Percentiles rank a stretch among this genome's conserved stretches.
These are phyloP conservation scores for Fistulina hepatica DNA, from an alignment of 1,284 basidiomycete genomes.

Conservation along the genomic window DNA sequence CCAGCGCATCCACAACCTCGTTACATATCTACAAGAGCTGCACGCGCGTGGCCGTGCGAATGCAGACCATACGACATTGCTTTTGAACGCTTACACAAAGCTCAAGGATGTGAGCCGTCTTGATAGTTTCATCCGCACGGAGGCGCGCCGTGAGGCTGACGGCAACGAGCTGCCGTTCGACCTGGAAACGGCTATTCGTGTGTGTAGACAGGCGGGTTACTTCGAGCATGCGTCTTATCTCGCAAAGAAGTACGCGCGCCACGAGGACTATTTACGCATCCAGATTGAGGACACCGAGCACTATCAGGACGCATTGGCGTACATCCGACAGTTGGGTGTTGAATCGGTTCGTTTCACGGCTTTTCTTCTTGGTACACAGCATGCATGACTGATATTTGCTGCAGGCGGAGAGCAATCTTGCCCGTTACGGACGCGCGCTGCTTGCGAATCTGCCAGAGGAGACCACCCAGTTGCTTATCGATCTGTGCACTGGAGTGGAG, in stretches of 20 bases:
- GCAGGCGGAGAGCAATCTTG: conserved; percentile 73
- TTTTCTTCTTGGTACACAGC: conserved; percentile 3
- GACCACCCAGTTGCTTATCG: conserved; percentile 85
- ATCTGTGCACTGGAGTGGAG: conserved; percentile 65
- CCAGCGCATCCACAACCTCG: conserved; percentile 90
- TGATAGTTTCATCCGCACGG: conserved; percentile 87
- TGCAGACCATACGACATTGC: conserved; percentile 91
- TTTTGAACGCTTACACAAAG: conserved; percentile 96
- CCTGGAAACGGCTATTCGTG: conserved; percentile 91
- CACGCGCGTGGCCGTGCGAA: conserved; percentile 86
- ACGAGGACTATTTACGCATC: conserved; percentile 90
- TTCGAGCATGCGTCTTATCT: conserved; percentile 93
- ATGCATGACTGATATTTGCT: conserved; percentile 4
- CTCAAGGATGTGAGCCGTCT: conserved; percentile 84
- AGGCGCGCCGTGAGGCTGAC: conserved; percentile 39
- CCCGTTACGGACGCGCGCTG: conserved; percentile 77
- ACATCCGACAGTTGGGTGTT: conserved; percentile 69
- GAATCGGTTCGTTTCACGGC: conserved; percentile 49
- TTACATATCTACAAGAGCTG: conserved; percentile 91
- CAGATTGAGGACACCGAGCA: conserved; percentile 90
- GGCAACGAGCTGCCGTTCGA: conserved; percentile 84
- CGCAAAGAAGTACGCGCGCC: conserved; percentile 81
- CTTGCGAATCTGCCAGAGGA: conserved; percentile 75
- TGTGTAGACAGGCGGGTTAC: conserved; percentile 94
- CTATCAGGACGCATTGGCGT: conserved; percentile 72